These are phyloP conservation scores for Penicillium ucsense DNA, from an alignment of 495 filamentous ascomycete genomes.

Conservation along the genomic window DNA sequence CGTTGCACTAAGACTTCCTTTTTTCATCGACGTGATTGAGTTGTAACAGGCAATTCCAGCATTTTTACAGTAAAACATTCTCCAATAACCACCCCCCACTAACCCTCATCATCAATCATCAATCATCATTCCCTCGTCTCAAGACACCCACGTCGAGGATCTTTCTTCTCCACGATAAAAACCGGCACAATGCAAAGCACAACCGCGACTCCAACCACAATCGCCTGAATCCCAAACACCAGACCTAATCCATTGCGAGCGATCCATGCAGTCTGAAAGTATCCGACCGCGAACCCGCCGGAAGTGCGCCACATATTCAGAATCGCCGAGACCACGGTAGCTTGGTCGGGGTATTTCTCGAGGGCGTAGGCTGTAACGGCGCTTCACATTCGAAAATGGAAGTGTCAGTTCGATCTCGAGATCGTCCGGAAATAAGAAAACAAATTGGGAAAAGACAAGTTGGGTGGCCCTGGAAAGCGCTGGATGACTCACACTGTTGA, in stretches of 20 bases:
- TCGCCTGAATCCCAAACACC: constrained; percentile 37
- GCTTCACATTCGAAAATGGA: constrained; percentile 2
- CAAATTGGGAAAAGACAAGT: background rate
- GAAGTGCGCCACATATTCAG: constrained; percentile 36
- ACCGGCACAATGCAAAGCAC: constrained; percentile 26
- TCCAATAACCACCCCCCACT: too few relatives aligned
- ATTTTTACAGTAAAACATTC: too few relatives aligned
- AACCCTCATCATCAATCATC: background rate
- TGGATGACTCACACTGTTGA: constrained; percentile 22
- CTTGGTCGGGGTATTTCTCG: constrained; percentile 34
- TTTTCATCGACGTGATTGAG: background rate
- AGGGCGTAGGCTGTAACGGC: constrained; percentile 31
- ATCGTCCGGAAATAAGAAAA: too few relatives aligned
- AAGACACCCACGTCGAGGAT: too few relatives aligned
- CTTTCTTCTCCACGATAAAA: constrained; percentile 2
- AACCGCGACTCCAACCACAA: constrained; percentile 22
- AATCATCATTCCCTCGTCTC: background rate
- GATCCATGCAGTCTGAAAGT: constrained; percentile 40
- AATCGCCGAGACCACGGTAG: constrained; percentile 32
- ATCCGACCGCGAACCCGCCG: constrained; percentile 37
- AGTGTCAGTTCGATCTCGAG: background rate
- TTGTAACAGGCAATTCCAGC: background rate
- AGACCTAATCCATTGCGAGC: constrained; percentile 27
- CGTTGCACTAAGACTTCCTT: background rate
- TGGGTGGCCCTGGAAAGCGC: background rate